Evolutionary conservation across 768 basidiomycete genomes (phyloP).

Genomic region (Harrya chromipes): DNA sequence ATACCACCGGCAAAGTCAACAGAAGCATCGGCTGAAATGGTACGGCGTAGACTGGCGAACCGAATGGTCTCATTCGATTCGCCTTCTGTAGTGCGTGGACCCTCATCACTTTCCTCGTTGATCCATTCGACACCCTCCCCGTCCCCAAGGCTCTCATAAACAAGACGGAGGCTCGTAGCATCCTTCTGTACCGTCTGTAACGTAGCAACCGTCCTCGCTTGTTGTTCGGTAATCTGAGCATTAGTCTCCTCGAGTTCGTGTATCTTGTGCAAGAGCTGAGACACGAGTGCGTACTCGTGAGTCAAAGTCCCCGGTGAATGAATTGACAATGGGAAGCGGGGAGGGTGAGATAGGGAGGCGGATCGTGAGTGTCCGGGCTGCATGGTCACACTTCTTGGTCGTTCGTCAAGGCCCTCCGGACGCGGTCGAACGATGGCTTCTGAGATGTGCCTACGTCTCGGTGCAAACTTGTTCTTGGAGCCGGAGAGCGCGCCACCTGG

Average conservation of each 20-base stretch:
- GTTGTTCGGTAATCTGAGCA: constrained; percentile 59
- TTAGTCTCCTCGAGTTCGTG: constrained; percentile 76
- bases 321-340: constrained; percentile 7
- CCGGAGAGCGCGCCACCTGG: constrained; percentile 47
- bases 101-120: constrained; percentile 43
- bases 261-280: constrained; percentile 71
- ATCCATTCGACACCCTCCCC: constrained; percentile 40
- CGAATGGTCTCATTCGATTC: constrained; percentile 32
- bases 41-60: constrained; percentile 27
- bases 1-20: constrained; percentile 21
- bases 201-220: constrained; percentile 56
- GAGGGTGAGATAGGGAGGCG: constrained; percentile 20
- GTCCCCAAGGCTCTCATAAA: constrained; percentile 66
- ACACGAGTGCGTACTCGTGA: constrained; percentile 54
- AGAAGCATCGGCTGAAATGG: constrained; percentile 22
- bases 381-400: constrained; percentile 18
- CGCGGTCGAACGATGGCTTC: constrained; percentile 19
- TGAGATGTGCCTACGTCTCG: constrained; percentile 30
- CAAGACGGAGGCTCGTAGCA: constrained; percentile 62
- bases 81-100: constrained; percentile 25
- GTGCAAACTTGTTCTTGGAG: constrained; percentile 18
- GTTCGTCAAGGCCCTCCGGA: constrained; percentile 11
- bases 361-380: constrained; percentile 25
- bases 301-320: constrained; percentile 17
- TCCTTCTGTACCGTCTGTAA: constrained; percentile 71